Evolutionary conservation across 805 yeast genomes (phyloP), one percentile per base, ranked within the genome.

Genomic region (Myxozyma vanderwaltii): DNA sequence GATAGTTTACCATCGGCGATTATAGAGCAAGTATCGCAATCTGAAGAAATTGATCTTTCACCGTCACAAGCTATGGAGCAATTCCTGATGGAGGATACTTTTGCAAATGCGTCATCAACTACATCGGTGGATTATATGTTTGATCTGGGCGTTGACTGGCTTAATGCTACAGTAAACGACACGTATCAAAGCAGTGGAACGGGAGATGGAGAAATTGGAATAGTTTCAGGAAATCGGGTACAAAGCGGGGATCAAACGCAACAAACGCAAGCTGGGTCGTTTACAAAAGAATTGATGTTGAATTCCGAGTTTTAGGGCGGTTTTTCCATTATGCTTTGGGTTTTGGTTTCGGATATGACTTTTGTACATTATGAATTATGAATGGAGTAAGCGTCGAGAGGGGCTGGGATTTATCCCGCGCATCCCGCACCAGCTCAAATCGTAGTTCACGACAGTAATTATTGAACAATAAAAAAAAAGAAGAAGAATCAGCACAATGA

Each of bases 21-120:
- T 10, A n/a, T n/a, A 38, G 21, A n/a, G n/a, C n/a, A n/a, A n/a
- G n/a, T n/a, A n/a, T n/a, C n/a, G n/a, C n/a, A n/a, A n/a, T n/a
- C 43, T 12, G 43, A 38, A 7, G 24, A 29, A 8, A 29, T 47
- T 7, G 50, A 57, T 12, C 52, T 59, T 8, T 59, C 63, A 13
- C 63, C 63, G 6, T 65, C 63, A 21, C 58, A 59, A 21, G 63
- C 63, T n/a, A 59, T 59, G 63, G 61, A 65, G 33, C 63, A 56
- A 52, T 59, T 59, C 36, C 39, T 59, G 26, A 59, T 53, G 57
- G 63, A 59, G 24, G 63, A 59, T 27, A 59, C 63, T 23, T 56
- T 59, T 19, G 46, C 36, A 10, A 23, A 33, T 21, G n/a, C 41
- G 41, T 44, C 44, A 33, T 33, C 38, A 7, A 27, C 49, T 31